Conservation (phyloP, 1,139 yeast genomes). For the Saccharomycopsis hybrid region DNA sequence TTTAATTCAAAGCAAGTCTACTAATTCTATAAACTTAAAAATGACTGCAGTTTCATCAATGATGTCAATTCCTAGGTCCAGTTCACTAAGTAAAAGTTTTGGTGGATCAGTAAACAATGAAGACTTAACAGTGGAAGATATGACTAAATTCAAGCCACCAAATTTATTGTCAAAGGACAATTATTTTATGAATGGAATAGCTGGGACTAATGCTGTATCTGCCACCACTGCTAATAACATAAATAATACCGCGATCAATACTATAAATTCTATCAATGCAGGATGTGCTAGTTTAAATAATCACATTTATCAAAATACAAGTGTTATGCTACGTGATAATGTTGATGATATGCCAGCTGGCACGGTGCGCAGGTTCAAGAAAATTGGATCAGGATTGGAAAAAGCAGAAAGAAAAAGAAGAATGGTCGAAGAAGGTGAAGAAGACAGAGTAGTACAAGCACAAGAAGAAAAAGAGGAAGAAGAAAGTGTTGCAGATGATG, state of each 20-base stretch:
- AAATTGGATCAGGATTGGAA: no score
- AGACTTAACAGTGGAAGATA: background rate
- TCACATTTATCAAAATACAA: no score
- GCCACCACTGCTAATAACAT: background rate
- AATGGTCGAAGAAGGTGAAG: background rate
- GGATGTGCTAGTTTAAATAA: background rate
- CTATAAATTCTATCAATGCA: background rate
- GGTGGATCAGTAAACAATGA: conserved; percentile 1
- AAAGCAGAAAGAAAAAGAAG: background rate
- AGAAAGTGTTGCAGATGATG: background rate
- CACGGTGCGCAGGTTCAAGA: no score
- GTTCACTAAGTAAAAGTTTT: conserved; percentile 8
- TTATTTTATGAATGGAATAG: conserved; percentile 9
- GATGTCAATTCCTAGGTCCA: conserved; percentile 13
- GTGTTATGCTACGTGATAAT: no score
- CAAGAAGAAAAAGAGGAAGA: background rate
- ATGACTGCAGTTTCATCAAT: conserved; percentile 8
- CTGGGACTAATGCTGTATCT: background rate
- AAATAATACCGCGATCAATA: background rate
- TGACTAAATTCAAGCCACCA: conserved; percentile 12
- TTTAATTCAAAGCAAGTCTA: conserved; percentile 17
- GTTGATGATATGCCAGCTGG: no score
- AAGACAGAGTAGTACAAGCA: background rate
- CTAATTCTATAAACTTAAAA: conserved; percentile 15
- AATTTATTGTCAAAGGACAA: conserved; percentile 17